Percentiles rank a stretch among this genome's conserved stretches.
phyloP scores from a whole-genome alignment of 1,139 yeast species.

The Taphrina communis region DNA sequence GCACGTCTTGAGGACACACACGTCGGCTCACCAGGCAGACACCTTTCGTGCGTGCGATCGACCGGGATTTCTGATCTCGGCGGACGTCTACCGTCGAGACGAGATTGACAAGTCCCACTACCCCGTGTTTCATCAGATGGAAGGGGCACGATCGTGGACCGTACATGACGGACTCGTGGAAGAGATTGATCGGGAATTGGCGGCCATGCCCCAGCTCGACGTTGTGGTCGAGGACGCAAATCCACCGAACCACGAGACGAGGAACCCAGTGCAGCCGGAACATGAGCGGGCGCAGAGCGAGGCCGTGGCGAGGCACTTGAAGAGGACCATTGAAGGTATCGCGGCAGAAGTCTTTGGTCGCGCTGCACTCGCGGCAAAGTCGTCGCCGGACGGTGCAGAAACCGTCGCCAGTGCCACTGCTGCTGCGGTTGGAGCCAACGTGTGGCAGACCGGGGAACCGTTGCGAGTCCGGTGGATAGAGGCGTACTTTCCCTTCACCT shows the following conservation, averaged over 20 bases:
- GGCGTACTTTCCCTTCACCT: conserved; percentile 97
- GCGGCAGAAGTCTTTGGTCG: conserved; percentile 83
- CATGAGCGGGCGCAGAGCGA: conserved; percentile 74
- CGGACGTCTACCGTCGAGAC: conserved; percentile 95
- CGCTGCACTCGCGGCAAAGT: conserved; percentile 71
- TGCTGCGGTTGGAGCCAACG: conserved; percentile 60
- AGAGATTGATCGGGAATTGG: conserved; percentile 51
- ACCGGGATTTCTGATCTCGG: conserved; percentile 89
- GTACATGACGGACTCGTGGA: conserved; percentile 55
- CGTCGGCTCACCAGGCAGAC: conserved; percentile 84
- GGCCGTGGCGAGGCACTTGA: conserved; percentile 75
- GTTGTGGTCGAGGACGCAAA: conserved; percentile 76
- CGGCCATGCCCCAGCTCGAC: conserved; percentile 55
- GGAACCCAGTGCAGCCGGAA: conserved; percentile 79
- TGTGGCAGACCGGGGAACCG: conserved; percentile 56
- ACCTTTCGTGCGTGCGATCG: conserved; percentile 64
- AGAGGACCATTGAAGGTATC: conserved; percentile 79
- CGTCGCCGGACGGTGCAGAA: conserved; percentile 57
- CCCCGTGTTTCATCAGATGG: conserved; percentile 98
- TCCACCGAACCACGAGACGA: conserved; percentile 59
- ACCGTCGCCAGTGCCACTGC: too few relatives aligned
- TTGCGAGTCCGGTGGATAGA: conserved; percentile 92
- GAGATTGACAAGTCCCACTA: conserved; percentile 95
- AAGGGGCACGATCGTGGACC: conserved; percentile 90
- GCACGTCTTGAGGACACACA: conserved; percentile 82